Conservation (phyloP, 1,284 basidiomycete species). For the Cryptococcus sp. region DNA sequence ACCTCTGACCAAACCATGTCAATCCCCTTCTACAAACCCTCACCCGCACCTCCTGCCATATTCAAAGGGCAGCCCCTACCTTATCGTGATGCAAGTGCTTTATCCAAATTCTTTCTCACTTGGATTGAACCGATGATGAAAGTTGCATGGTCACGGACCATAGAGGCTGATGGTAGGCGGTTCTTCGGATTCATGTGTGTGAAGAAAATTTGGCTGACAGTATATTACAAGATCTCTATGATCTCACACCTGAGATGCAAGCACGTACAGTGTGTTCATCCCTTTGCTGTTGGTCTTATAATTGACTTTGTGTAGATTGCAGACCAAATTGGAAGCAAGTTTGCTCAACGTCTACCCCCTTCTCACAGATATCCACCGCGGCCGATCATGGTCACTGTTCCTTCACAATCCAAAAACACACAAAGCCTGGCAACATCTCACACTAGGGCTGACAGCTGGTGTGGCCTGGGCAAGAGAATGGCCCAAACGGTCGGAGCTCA, state of each 20-base stretch:
- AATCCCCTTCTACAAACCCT: constrained; percentile 27
- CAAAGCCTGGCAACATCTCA: too few relatives aligned
- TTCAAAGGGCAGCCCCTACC: constrained; percentile 25
- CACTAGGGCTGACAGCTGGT: too few relatives aligned
- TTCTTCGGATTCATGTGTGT: too few relatives aligned
- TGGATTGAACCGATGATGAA: constrained; percentile 34
- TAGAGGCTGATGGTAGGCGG: constrained; percentile 30
- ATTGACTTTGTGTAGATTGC: constrained; percentile 9
- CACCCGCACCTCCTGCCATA: constrained; percentile 21
- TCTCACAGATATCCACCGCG: constrained; percentile 5
- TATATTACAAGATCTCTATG: constrained; percentile 18
- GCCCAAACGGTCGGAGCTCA: constrained; percentile 19
- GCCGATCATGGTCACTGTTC: too few relatives aligned
- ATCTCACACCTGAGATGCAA: constrained; percentile 18
- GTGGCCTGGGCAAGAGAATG: constrained; percentile 8
- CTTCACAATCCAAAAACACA: too few relatives aligned
- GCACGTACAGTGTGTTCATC: constrained; percentile 12
- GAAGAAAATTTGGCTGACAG: too few relatives aligned
- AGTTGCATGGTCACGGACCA: constrained; percentile 28
- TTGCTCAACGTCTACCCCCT: constrained; percentile 21
- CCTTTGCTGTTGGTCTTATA: neutral
- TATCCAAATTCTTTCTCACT: constrained; percentile 23
- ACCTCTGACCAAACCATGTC: constrained; percentile 15
- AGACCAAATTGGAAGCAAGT: constrained; percentile 10
- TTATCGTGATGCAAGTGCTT: constrained; percentile 10